phyloP scores from a whole-genome alignment of 163 green algal species.

The Smithsoniella earleae region DNA sequence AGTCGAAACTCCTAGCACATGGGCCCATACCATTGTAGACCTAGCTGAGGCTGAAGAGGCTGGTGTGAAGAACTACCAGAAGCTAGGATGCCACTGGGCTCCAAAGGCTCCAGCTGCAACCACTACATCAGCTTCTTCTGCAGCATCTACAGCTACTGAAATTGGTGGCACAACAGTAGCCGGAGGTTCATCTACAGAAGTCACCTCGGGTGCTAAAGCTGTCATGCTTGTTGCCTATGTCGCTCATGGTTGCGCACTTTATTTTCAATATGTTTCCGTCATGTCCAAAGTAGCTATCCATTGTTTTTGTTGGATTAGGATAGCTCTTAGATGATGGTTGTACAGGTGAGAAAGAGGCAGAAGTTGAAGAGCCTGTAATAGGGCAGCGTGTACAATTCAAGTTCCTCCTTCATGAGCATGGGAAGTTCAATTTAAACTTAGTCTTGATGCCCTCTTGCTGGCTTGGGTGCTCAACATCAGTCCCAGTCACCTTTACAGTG shows the following conservation, averaged over 20 bases:
- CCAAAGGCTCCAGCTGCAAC: not conserved
- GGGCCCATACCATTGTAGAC: not conserved
- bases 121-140: not conserved
- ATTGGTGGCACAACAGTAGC: not conserved
- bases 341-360: not conserved
- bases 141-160: slow-evolving; percentile 6
- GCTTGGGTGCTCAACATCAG: not conserved
- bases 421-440: slow-evolving; percentile 24
- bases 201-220: no score
- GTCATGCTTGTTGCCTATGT: no score
- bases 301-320: no score
- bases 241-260: no score
- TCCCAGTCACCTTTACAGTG: not conserved
- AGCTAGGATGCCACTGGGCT: slow-evolving; percentile 12
- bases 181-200: no score
- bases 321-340: no score
- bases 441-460: slow-evolving; percentile 21
- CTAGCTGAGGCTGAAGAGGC: slow-evolving; percentile 18
- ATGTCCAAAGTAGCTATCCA: no score
- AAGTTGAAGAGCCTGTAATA: not conserved
- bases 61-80: not conserved
- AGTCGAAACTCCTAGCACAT: slow-evolving; percentile 21
- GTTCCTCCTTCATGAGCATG: slow-evolving; percentile 13
- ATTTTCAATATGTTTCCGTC: no score
- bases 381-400: slow-evolving; percentile 23